Percentiles rank a stretch among this genome's conserved stretches.
These are phyloP conservation scores for Naganishia onofrii DNA, from an alignment of 768 basidiomycete species.

Conservation along the genomic window DNA sequence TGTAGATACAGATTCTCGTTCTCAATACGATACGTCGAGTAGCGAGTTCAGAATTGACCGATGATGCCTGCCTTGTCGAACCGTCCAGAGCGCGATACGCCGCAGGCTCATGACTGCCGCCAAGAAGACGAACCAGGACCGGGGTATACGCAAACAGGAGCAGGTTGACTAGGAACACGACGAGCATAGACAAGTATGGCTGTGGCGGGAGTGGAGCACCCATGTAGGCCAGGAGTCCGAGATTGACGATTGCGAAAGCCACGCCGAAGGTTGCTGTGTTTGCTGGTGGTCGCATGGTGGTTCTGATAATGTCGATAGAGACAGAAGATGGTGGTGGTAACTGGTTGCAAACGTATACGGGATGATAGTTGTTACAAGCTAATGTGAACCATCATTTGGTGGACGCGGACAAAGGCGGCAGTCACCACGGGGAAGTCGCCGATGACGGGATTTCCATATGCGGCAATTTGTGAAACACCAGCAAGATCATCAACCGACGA, in stretches of 20 bases:
- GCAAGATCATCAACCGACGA: too few species aligned
- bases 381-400: too few species aligned
- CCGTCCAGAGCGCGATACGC: neutral
- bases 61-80: neutral
- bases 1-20: neutral
- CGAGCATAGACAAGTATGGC: neutral
- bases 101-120: neutral
- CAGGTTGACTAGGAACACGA: neutral
- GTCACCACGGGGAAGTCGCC: too few species aligned
- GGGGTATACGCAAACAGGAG: neutral
- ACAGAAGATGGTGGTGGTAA: too few species aligned
- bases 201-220: neutral
- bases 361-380: too few species aligned
- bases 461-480: too few species aligned
- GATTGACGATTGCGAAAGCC: neutral
- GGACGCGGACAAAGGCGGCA: too few species aligned
- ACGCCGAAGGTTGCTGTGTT: conserved; percentile 1
- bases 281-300: neutral
- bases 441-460: too few species aligned
- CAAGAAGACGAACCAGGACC: neutral
- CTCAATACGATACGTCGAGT: neutral
- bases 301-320: neutral
- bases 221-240: neutral
- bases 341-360: too few species aligned
- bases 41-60: neutral